A percentile compares a stretch with the other conserved stretches of the same genome.
Evolutionary conservation across 768 basidiomycete genomes (phyloP).

Genomic region (Rhodotorula paludigena): DNA sequence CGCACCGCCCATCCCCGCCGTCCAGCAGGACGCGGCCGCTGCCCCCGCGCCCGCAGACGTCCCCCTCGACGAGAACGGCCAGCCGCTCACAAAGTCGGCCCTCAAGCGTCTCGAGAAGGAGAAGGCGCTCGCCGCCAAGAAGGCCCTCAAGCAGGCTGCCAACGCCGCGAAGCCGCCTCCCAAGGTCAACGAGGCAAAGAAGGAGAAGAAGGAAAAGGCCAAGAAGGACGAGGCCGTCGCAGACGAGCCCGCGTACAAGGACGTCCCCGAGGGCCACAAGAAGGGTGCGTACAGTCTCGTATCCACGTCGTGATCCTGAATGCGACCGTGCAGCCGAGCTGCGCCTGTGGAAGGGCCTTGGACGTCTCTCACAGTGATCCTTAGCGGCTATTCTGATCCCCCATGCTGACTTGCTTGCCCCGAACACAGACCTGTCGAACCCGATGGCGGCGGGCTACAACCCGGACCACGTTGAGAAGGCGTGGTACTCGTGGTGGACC

Average conservation of each 20-base stretch:
- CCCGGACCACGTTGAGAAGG: slow-evolving; percentile 85
- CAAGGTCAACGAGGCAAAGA: slow-evolving; percentile 13
- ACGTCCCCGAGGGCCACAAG: slow-evolving; percentile 64
- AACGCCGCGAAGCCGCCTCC: slow-evolving; percentile 3
- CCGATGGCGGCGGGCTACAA: slow-evolving; percentile 93
- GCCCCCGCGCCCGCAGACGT: slow-evolving; percentile 6
- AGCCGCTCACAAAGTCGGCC: slow-evolving; percentile 32
- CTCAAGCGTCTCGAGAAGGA: slow-evolving; percentile 42
- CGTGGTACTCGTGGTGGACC: slow-evolving; percentile 98
- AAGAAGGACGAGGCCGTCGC: slow-evolving; percentile 30
- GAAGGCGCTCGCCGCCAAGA: slow-evolving; percentile 34
- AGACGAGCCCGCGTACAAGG: slow-evolving; percentile 21
- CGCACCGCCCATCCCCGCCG: background rate
- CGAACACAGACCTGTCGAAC: slow-evolving; percentile 64
- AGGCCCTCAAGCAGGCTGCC: slow-evolving; percentile 36
- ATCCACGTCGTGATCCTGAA: too few relatives aligned
- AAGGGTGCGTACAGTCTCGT: slow-evolving; percentile 71
- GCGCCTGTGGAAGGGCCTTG: too few relatives aligned
- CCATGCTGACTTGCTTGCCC: background rate
- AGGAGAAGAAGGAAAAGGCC: slow-evolving; percentile 37
- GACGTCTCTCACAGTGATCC: background rate
- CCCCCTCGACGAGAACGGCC: slow-evolving; percentile 7
- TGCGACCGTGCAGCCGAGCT: too few relatives aligned
- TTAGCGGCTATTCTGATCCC: background rate
- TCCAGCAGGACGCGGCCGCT: background rate